Percentiles rank a stretch among this genome's conserved stretches.
These are phyloP conservation scores for Dryas integrifolia DNA, from an alignment of 331 rosid genomes.

Conservation along the genomic window DNA sequence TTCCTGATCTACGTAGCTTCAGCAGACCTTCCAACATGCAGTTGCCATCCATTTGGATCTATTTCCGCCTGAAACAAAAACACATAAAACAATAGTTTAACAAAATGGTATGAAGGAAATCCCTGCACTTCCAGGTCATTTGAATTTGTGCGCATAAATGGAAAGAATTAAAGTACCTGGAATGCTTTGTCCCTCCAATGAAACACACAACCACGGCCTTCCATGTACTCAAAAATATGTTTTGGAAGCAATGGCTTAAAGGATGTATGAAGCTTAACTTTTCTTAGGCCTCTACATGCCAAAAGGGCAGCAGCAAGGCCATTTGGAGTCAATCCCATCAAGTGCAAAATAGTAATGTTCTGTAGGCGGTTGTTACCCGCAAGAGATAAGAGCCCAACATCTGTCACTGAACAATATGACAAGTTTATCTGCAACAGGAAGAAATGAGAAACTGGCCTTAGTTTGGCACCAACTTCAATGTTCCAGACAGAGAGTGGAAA, in stretches of 20 bases:
- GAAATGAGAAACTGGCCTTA: slow-evolving; percentile 8
- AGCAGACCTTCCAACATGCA: slow-evolving; percentile 26
- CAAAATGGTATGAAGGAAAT: background rate
- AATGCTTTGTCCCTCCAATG: slow-evolving; percentile 57
- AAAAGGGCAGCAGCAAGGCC: slow-evolving; percentile 58
- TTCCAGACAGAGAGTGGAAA: background rate
- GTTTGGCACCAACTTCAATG: background rate
- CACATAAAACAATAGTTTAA: background rate
- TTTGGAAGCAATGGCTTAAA: slow-evolving; percentile 51
- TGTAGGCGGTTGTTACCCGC: slow-evolving; percentile 26
- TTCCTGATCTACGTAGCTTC: slow-evolving; percentile 10
- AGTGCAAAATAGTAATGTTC: slow-evolving; percentile 53
- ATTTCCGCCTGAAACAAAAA: slow-evolving; percentile 37
- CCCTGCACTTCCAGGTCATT: background rate
- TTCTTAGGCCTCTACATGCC: slow-evolving; percentile 47
- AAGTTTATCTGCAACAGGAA: slow-evolving; percentile 42
- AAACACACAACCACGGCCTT: slow-evolving; percentile 55
- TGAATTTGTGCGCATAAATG: background rate
- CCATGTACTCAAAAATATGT: slow-evolving; percentile 43
- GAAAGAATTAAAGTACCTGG: slow-evolving; percentile 34
- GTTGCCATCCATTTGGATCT: slow-evolving; percentile 41
- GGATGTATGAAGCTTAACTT: slow-evolving; percentile 58
- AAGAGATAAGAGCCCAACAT: slow-evolving; percentile 38
- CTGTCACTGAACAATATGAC: slow-evolving; percentile 43
- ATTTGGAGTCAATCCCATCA: slow-evolving; percentile 52